Evolutionary conservation across 2,329 filamentous ascomycete genomes (phyloP), one percentile per base, ranked within the genome.

Genomic region (Bretziella fagacearum): DNA sequence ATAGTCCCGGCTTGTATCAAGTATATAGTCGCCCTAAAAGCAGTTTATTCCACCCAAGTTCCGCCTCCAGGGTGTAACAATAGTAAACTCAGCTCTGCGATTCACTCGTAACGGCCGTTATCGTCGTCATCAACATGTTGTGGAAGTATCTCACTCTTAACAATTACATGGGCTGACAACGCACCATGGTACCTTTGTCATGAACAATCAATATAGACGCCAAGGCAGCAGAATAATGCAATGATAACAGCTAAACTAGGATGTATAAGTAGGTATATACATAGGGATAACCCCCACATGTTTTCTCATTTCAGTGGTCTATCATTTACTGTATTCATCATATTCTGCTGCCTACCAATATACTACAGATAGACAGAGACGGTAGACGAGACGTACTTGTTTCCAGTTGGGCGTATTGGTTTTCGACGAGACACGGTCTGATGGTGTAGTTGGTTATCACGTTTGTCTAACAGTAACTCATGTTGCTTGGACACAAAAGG

Each of bases 381-480:
- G n/a, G n/a, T n/a, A n/a, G n/a, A n/a, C n/a, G n/a, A n/a, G n/a
- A n/a, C n/a, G n/a, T 40, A 18, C 18, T 18, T 23, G 17, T n/a
- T 11, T 30, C 27, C 3, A 26, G 4, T 25, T 20, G 33, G 30
- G 27, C 6, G 2, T 17, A 36, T 7, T 20, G 11, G 2, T 20
- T 18, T 36, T 17, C 6, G 18, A 20, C 6, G 18, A 36, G 1
- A 18, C 8, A 13, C 13, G 33, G 33, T 36, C 26, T 36, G 44
- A 40, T 46, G 44, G 44, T 46, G 44, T 46, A 46, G 43, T 46
- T 46, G 32, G 43, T 46, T 46, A 46, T 46, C 43, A 46, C 43
- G 43, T 46, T 46, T 46, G 43, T 46, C 43, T 46, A 46, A 46
- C 43, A 37, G 11, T 25, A 7, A 15, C 13, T 29, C 6, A n/a